These are phyloP conservation scores for Phytophthora pistaciae DNA, from an alignment of 352 stramenopile species.

Conservation along the genomic window DNA sequence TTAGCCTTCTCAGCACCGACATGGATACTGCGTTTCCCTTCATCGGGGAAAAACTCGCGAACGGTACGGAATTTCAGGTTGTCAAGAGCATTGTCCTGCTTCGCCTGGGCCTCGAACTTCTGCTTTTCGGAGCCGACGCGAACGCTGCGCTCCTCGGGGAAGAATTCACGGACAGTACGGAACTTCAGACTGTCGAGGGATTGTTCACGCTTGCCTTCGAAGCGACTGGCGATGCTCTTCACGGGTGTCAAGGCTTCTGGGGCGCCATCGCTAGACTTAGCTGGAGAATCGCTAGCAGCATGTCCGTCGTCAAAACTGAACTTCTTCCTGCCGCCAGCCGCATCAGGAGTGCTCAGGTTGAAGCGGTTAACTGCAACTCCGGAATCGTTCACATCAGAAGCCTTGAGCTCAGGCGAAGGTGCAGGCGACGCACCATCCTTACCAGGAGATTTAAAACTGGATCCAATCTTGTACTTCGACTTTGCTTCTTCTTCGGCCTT, in stretches of 20 bases:
- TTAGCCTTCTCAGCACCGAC: conserved; percentile 52
- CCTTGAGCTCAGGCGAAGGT: conserved; percentile 4
- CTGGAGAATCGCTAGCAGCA: conserved; percentile 19
- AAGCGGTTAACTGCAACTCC: not conserved
- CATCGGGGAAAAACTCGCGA: conserved; percentile 58
- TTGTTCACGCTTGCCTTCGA: conserved; percentile 72
- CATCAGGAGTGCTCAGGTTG: conserved; percentile 24
- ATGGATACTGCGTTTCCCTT: conserved; percentile 42
- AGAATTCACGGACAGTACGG: conserved; percentile 69
- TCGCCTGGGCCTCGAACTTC: conserved; percentile 49
- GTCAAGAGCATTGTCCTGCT: conserved; percentile 62
- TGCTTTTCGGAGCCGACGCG: conserved; percentile 47
- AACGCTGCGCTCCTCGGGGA: conserved; percentile 48
- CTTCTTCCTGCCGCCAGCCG: conserved; percentile 18
- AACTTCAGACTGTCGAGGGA: conserved; percentile 68
- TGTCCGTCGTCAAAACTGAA: conserved; percentile 25
- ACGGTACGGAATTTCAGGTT: conserved; percentile 65
- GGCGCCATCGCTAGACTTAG: conserved; percentile 19
- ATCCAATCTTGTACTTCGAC: conserved; percentile 37
- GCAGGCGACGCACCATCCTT: conserved; percentile 7
- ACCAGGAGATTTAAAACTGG: conserved; percentile 24
- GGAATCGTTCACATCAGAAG: not conserved
- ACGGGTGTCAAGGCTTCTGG: conserved; percentile 42
- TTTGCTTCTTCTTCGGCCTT: conserved; percentile 45
- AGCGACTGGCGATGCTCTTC: conserved; percentile 71